Base-by-base conservation (phyloP, 208 protist genomes). In the Porcisia hertigi region DNA sequence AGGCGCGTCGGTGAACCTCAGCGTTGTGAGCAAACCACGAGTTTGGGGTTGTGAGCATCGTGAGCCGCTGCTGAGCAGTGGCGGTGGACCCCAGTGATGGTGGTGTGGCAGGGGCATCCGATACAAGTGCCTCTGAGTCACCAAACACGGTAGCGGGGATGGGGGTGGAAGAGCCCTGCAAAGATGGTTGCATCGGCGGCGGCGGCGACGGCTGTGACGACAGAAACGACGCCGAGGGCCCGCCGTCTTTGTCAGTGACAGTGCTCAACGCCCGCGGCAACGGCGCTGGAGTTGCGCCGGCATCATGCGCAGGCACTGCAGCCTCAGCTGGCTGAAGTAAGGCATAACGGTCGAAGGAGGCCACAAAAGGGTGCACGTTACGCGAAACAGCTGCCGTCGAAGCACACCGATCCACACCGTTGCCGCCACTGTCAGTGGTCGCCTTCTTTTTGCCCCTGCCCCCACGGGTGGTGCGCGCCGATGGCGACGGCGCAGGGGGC, bases 11-110 rank as follows among this genome's bases (percentile, higher is more conserved):
- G n/a, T 14, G 59, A 25, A 71, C 67, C 69, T 89, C 88, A 2
- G 71, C 59, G 4, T 65, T 23, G n/a, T 69, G 75, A 69, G 59
- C 53, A 64, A 88, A 92, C 88, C 88, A 92, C 45, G 75, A 76
- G 1, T 75, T 71, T 2, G 84, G 80, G 8, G 81, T 82, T 7
- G 45, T 59, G 36, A 67, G 73, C 2, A 57, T 20, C 1, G 55
- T 47, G 39, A 72, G 55, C 41, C 62, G 59, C 64, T 86, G 49
- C 63, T 23, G 43, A 2, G 70, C 53, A 6, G 80, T 72, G 53
- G 25, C 66, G 39, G 41, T 25, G 16, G 66, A 20, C 30, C 9
- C 47, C 47, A 49, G 12, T 3, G 30, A n/a, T 7, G 25, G 66
- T 57, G 66, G 18, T 57, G 66, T n/a, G 55, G 30, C 18, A 1